Evolutionary conservation across 2,329 filamentous ascomycete species (phyloP).

Genomic region (Xylariaceae sp.): DNA sequence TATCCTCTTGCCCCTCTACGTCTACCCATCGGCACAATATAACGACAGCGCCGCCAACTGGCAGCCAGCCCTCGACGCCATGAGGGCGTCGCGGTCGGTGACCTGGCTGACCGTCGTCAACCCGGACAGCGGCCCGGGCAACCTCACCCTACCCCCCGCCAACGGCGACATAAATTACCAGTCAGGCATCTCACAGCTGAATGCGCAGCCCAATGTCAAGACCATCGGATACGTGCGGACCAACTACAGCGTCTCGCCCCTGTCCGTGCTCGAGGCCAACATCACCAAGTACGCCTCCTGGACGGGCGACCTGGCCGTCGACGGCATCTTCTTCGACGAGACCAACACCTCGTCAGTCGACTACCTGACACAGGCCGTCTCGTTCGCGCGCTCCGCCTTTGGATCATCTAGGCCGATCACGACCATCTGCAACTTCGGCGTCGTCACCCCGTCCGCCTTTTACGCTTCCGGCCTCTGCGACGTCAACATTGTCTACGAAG

Average conservation of each 20-base stretch:
- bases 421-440: conserved; percentile 12
- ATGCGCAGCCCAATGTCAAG: conserved; percentile 33
- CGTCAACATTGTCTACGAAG: conserved; percentile 11
- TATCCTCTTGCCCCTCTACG: conserved; percentile 12
- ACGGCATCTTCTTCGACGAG: conserved; percentile 38
- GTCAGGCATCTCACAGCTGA: conserved; percentile 31
- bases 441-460: neutral
- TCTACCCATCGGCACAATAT: conserved; percentile 6
- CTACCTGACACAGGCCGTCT: conserved; percentile 6
- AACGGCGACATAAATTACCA: conserved; percentile 30
- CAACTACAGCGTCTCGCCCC: conserved; percentile 27
- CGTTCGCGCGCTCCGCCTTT: conserved; percentile 9
- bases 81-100: neutral
- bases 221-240: conserved; percentile 39
- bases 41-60: conserved; percentile 10
- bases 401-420: conserved; percentile 4
- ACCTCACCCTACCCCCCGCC: conserved; percentile 23
- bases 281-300: conserved; percentile 35
- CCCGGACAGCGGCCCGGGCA: conserved; percentile 30
- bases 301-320: conserved; percentile 25
- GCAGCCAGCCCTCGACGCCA: conserved; percentile 9
- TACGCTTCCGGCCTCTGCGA: conserved; percentile 13
- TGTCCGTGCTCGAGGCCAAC: conserved; percentile 31
- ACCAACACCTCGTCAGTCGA: conserved; percentile 22
- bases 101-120: conserved; percentile 25